These are phyloP conservation scores for Ormosia emarginata DNA, from an alignment of 306 rosid species.

Conservation along the genomic window DNA sequence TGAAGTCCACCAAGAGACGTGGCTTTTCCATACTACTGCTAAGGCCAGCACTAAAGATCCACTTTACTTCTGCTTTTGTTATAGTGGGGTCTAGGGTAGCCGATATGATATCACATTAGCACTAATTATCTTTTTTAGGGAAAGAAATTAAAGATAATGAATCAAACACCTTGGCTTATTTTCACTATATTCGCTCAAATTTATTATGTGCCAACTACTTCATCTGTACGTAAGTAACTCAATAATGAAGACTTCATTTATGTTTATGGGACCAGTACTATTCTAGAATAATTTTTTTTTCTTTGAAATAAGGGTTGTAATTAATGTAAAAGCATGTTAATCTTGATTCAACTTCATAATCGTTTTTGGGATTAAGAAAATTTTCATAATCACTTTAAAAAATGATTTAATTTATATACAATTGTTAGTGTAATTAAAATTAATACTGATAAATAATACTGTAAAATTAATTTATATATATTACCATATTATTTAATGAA, in stretches of 20 bases:
- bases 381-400: background rate
- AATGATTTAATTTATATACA: too few relatives aligned
- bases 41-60: constrained; percentile 13
- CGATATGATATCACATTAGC: background rate
- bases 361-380: background rate
- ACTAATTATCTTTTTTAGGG: background rate
- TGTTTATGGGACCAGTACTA: constrained; percentile 18
- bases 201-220: constrained; percentile 26
- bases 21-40: background rate
- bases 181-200: constrained; percentile 7
- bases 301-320: background rate
- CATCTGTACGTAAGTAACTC: background rate
- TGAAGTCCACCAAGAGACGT: constrained; percentile 1
- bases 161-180: background rate
- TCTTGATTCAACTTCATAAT: background rate
- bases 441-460: too few relatives aligned
- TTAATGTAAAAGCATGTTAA: constrained; percentile 3
- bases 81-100: background rate
- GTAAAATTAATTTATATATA: too few relatives aligned
- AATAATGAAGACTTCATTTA: constrained; percentile 5
- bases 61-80: background rate
- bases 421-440: too few relatives aligned
- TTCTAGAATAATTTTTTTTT: background rate
- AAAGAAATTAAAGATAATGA: background rate
- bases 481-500: too few relatives aligned